Conservation (phyloP, 768 basidiomycete species). For the Neoboletus brunneissimus region DNA sequence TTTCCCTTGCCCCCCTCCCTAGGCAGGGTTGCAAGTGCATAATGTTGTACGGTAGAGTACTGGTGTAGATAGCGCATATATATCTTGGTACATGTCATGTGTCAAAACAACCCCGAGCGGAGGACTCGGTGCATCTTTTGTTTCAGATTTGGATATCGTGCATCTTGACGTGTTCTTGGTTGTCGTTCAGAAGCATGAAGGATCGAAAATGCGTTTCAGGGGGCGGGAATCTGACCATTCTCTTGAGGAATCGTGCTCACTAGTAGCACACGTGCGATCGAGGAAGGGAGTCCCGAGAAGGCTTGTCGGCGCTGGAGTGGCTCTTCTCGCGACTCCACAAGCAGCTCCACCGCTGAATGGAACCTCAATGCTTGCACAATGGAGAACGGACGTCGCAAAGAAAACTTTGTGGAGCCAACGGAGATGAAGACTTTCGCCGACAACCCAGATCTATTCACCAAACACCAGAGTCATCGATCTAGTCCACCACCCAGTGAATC, state of each 20-base stretch:
- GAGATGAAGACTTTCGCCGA: background rate
- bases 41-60: background rate
- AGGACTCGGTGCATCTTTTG: slow-evolving; percentile 3
- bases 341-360: background rate
- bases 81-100: slow-evolving; percentile 10
- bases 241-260: background rate
- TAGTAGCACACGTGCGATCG: too few species aligned
- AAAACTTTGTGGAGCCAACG: background rate
- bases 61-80: slow-evolving; percentile 5
- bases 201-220: background rate
- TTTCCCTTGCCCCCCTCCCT: too few species aligned
- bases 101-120: background rate
- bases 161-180: background rate
- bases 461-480: background rate
- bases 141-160: background rate
- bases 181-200: background rate
- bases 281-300: too few species aligned
- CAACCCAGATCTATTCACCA: background rate
- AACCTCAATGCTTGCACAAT: background rate
- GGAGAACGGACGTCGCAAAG: background rate
- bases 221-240: background rate
- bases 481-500: slow-evolving; percentile 52
- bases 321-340: too few species aligned
- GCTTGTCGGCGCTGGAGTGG: too few species aligned
- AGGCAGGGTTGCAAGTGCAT: too few species aligned